Percentiles rank a stretch among this genome's conserved stretches.
Conservation (phyloP, 306 rosid species). For the Argentina anserina region DNA sequence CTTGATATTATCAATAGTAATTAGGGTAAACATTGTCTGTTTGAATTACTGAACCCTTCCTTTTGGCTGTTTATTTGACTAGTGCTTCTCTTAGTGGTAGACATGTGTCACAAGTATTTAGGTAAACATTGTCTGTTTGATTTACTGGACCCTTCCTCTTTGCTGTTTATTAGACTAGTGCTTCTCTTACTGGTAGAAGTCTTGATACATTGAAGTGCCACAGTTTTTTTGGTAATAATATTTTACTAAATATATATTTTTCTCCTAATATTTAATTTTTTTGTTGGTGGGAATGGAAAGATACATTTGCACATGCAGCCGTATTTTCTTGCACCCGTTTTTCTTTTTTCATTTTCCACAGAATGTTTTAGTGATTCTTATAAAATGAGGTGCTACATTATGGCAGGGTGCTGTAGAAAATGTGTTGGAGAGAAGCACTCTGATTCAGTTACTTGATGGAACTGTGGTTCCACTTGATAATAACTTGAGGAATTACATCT, state of each 20-base stretch:
- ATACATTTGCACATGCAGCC: neutral
- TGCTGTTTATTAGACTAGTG: too few species aligned
- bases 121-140: too few species aligned
- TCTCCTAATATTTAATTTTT: neutral
- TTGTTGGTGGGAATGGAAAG: neutral
- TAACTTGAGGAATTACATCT: constrained; percentile 49
- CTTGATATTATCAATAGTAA: neutral
- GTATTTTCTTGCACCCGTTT: neutral
- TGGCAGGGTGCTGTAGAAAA: constrained; percentile 88
- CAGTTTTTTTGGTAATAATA: neutral
- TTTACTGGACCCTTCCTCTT: too few species aligned
- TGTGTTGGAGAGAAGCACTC: constrained; percentile 75
- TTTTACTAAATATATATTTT: too few species aligned
- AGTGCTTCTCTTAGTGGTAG: neutral
- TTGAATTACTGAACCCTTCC: too few species aligned
- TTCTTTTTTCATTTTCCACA: neutral
- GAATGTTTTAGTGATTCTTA: neutral
- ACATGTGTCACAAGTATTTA: neutral
- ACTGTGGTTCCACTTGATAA: constrained; percentile 54
- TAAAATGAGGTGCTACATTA: constrained; percentile 8
- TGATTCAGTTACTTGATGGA: constrained; percentile 73
- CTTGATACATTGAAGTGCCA: neutral
- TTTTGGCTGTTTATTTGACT: neutral
- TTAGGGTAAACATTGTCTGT: neutral
- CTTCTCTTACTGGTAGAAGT: too few species aligned